Evolutionary conservation across 2,329 filamentous ascomycete species (phyloP).

Genomic region (Teratosphaeria zuluensis): DNA sequence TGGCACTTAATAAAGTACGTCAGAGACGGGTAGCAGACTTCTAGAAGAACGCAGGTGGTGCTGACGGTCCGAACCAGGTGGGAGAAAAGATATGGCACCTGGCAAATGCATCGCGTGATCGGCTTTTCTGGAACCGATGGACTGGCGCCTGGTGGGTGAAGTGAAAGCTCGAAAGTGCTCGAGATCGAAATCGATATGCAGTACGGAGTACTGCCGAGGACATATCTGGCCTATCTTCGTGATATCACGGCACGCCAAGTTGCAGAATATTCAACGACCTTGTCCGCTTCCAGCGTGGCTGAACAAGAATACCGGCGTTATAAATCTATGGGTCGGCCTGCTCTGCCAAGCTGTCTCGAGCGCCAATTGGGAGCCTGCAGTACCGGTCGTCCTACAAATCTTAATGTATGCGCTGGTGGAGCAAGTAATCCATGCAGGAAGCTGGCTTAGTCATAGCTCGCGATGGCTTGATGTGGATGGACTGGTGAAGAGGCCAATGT

Average conservation of each 20-base stretch:
- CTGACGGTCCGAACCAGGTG: neutral
- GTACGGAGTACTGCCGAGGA: neutral
- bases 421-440: too few relatives aligned
- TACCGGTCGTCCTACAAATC: neutral
- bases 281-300: neutral
- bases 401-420: too few relatives aligned
- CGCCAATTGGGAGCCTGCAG: neutral
- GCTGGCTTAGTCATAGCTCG: too few relatives aligned
- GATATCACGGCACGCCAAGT: neutral
- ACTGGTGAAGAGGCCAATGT: too few relatives aligned
- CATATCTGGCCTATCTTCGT: neutral
- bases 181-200: neutral
- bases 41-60: neutral
- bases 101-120: neutral
- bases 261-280: too few relatives aligned
- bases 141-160: neutral
- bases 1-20: neutral
- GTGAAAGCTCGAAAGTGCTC: neutral
- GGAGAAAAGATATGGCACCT: neutral
- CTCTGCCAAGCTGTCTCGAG: neutral
- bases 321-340: neutral
- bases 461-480: too few relatives aligned
- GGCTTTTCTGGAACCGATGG: neutral
- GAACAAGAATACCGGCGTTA: neutral
- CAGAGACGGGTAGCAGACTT: neutral